Conservation (phyloP, 331 rosid species). For the Pyrus hybrid region DNA sequence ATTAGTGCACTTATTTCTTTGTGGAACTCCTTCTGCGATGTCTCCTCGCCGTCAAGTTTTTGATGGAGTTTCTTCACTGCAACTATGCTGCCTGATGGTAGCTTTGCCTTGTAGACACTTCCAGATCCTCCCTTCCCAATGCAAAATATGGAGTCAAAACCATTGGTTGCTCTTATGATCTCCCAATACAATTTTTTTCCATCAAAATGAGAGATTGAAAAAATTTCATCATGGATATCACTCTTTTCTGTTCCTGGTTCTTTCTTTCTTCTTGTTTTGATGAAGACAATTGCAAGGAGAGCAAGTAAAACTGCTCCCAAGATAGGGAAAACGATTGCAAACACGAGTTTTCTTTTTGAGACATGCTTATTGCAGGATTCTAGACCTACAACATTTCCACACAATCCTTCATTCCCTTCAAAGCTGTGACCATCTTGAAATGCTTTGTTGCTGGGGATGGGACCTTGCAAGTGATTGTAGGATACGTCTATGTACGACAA, state of each 20-base stretch:
- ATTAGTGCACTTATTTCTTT: no score
- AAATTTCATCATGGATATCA: neutral
- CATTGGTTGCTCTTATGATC: no score
- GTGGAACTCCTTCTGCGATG: no score
- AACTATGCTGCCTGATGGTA: no score
- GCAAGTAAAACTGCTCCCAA: neutral
- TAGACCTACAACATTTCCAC: conserved; percentile 13
- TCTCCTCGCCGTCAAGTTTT: no score
- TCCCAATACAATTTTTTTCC: neutral
- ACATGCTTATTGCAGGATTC: conserved; percentile 2
- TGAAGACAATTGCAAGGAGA: neutral
- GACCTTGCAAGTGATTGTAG: conserved; percentile 22
- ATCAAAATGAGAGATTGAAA: neutral
- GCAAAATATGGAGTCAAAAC: no score
- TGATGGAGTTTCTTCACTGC: no score
- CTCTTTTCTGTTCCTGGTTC: no score
- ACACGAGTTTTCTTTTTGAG: neutral
- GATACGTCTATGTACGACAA: conserved; percentile 17
- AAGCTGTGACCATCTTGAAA: conserved; percentile 2
- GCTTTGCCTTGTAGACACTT: no score
- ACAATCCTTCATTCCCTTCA: conserved; percentile 21
- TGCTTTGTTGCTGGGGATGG: conserved; percentile 10
- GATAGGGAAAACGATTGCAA: neutral
- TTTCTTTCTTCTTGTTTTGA: neutral
- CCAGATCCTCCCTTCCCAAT: no score